These are phyloP conservation scores for Peronosclerospora sorghi DNA, from an alignment of 352 stramenopile genomes.

Conservation along the genomic window DNA sequence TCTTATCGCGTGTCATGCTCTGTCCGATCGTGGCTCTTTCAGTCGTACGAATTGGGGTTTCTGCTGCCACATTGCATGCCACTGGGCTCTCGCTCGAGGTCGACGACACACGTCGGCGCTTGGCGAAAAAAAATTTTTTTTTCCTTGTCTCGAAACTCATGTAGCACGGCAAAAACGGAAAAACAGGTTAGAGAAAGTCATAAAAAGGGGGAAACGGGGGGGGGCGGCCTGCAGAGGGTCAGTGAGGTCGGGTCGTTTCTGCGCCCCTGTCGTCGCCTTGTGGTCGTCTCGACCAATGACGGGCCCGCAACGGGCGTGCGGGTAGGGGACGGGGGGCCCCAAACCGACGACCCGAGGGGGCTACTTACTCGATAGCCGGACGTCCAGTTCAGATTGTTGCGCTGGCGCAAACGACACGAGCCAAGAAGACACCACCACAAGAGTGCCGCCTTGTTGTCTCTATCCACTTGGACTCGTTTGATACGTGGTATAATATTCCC, in stretches of 20 bases:
- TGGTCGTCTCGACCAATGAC: constrained; percentile 14
- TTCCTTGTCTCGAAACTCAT: too few species aligned
- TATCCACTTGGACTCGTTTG: constrained; percentile 1
- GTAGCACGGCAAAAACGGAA: too few species aligned
- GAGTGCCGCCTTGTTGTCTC: background rate
- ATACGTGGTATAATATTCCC: too few species aligned
- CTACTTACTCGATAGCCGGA: constrained; percentile 11
- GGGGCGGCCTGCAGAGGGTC: too few species aligned
- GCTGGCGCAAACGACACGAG: constrained; percentile 11
- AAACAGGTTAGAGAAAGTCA: too few species aligned
- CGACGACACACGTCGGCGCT: too few species aligned
- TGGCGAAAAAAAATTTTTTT: too few species aligned
- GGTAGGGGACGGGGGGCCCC: constrained; percentile 1
- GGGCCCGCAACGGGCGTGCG: background rate
- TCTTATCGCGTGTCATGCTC: constrained; percentile 3
- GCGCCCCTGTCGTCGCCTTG: constrained; percentile 6
- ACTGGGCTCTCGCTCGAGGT: too few species aligned
- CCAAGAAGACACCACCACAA: constrained; percentile 2
- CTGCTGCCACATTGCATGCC: too few species aligned
- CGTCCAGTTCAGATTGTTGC: constrained; percentile 34
- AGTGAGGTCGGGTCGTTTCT: background rate
- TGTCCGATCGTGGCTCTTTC: too few species aligned
- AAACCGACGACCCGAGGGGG: constrained; percentile 11
- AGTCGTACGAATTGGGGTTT: too few species aligned
- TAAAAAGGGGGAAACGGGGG: too few species aligned